Evolutionary conservation across 495 filamentous ascomycete genomes (phyloP), one percentile per base, ranked within the genome.

Genomic region (Xanthoparmelia taractica): DNA sequence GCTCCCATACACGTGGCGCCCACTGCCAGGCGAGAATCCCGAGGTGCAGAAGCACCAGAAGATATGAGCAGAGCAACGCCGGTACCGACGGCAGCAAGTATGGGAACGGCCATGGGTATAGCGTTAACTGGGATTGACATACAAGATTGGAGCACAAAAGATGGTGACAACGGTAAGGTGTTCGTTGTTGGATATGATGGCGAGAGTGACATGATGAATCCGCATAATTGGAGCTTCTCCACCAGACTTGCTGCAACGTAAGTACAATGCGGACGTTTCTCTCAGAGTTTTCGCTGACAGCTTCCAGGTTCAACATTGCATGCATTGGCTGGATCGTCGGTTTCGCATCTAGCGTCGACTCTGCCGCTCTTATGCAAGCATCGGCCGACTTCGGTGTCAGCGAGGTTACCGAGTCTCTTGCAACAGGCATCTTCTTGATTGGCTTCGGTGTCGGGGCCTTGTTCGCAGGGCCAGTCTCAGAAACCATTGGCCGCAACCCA

Each of bases 101-200:
- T 64, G 38, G 71, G 71, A 15, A 74, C 73, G 12, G 67, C 68
- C 5, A 66, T 78, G 1, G 76, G 72, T 4, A 58, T 66, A 11
- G 66, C 66, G 8, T 60, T 78, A 63, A 74, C 72, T 27, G 78
- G 78, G 10, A 73, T 81, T 55, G 58, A 78, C 36, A 70, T 78
- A 25, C 71, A 76, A 58, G 71, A 57, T 37, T 60, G 60, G 10
- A 68, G 63, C 18, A 72, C 68, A 17, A 66, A 67, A 60, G 68
- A 73, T 68, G 67, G 68, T 29, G 63, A 71, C 31, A 60, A 66
- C 15, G 71, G 73, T 29, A 73, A 76, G 66, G 76, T 85, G 40
- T 86, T 85, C 61, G 76, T 86, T 0, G 84, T 87, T 4, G 78
- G 78, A 23, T 87, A 79, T 73, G 79, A 84, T 48, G 71, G 74